Percentiles rank a stretch among this genome's conserved stretches.
Conservation (phyloP, 371 early-diverging fungal species). For the Paraphysoderma sedebokerense region DNA sequence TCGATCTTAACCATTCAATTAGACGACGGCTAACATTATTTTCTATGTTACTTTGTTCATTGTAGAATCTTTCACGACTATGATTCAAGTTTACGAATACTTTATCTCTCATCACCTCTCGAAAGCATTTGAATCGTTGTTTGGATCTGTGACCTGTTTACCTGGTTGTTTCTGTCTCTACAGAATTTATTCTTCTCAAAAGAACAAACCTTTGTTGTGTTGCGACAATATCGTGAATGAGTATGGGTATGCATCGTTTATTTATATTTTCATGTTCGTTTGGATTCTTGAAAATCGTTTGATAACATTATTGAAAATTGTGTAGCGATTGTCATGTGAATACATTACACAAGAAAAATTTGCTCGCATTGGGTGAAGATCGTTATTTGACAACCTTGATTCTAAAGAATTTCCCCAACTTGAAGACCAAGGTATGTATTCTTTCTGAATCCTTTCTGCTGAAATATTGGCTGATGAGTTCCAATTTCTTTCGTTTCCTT, state of each 20-base stretch:
- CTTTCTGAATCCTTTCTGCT: no score
- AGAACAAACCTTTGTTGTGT: background rate
- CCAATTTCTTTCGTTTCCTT: no score
- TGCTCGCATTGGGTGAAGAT: conserved; percentile 96
- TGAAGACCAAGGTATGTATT: conserved; percentile 54
- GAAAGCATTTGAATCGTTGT: conserved; percentile 97
- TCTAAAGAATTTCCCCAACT: conserved; percentile 85
- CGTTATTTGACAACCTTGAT: conserved; percentile 96
- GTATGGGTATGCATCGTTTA: no score
- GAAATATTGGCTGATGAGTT: no score
- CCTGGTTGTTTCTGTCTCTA: conserved; percentile 96
- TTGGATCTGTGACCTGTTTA: conserved; percentile 91
- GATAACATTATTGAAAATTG: no score
- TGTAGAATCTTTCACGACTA: conserved; percentile 91
- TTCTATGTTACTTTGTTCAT: no score
- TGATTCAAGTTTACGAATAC: conserved; percentile 83
- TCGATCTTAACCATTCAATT: no score
- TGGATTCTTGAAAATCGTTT: no score
- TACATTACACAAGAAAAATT: conserved; percentile 96
- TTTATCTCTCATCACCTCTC: conserved; percentile 91
- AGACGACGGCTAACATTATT: no score
- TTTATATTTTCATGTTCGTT: no score
- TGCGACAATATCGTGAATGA: background rate
- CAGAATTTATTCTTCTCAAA: conserved; percentile 27
- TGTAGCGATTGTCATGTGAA: conserved; percentile 42